Base-by-base conservation (phyloP, 257 asterid species). In the Gardenia jasminoides region DNA sequence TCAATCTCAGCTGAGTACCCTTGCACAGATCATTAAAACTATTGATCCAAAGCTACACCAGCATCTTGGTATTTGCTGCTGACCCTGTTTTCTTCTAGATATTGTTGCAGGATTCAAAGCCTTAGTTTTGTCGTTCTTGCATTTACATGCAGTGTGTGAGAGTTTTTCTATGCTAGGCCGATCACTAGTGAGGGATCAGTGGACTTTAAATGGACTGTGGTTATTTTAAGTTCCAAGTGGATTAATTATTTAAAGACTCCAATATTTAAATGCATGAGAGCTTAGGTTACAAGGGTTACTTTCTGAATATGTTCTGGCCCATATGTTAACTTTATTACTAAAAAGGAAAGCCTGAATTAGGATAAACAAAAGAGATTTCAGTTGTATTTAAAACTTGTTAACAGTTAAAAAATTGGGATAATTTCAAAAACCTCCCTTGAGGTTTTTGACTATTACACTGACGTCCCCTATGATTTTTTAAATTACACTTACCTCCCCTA, bases 31-130 rank as follows among this genome's bases (percentile, higher is more conserved):
- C 84, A 89, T 93, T 81, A 93, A 91, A 88, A 88, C 94, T 68
- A 88, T 95, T 69, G 95, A 95, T 74, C 99, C 99, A 19, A 95
- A 91, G 88, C 97, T 95, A 82, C 99, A 95, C 84, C 95, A 83
- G 68, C 99, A 90, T 89, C 94, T 95, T 66, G 99, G 99, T 95
- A 93, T 67, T 88, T 62, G 7, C 67, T 83, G 78, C 79, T 87
- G 82, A 74, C 80, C 76, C 28, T 67, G n/a, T 78, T 73, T 24
- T 30, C 54, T 58, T 76, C 39, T 83, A 70, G 72, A 79, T 74
- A 72, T 80, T 68, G 58, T 13, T 26, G 28, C 54, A 59, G 43
- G 19, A 56, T 26, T 30, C 28, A 44, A 46, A 65, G 11, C 44
- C 54, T 31, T 26, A 20, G 65, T 41, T 1, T 47, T 13, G 22